Evolutionary conservation across 805 yeast species (phyloP).

Genomic region (Kazachstania martiniae): DNA sequence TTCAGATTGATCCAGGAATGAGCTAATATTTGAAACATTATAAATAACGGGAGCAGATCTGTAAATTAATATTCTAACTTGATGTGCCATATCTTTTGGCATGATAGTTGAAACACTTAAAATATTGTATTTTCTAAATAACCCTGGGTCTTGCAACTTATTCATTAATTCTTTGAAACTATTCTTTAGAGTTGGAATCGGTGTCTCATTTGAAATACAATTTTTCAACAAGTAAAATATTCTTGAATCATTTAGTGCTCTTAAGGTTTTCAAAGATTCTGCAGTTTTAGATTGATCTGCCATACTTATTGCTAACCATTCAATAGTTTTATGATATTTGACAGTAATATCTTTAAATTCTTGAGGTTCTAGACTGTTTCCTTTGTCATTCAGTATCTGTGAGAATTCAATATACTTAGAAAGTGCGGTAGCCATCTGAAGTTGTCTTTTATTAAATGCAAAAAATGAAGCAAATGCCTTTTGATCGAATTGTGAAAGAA

Average conservation of each 20-base stretch:
- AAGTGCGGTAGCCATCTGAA: constrained; percentile 44
- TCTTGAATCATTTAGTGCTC: constrained; percentile 47
- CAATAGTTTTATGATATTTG: constrained; percentile 43
- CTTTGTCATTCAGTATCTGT: constrained; percentile 28
- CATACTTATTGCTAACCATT: constrained; percentile 49
- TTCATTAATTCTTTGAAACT: constrained; percentile 53
- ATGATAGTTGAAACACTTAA: constrained; percentile 28
- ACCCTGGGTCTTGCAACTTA: constrained; percentile 44
- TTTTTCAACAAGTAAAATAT: constrained; percentile 43
- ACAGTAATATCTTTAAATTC: constrained; percentile 13
- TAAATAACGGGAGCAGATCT: constrained; percentile 51
- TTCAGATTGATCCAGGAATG: constrained; percentile 32
- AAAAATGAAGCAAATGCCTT: constrained; percentile 53
- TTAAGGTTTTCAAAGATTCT: constrained; percentile 42
- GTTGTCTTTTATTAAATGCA: constrained; percentile 63
- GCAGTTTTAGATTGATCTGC: constrained; percentile 42
- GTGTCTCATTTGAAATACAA: constrained; percentile 46
- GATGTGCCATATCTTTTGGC: constrained; percentile 39
- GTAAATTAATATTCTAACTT: constrained; percentile 47
- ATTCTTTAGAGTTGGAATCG: constrained; percentile 47
- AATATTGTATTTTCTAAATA: constrained; percentile 29
- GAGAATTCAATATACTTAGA: constrained; percentile 38
- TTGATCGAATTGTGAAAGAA: constrained; percentile 40
- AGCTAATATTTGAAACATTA: constrained; percentile 53
- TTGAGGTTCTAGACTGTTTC: constrained; percentile 16